phyloP scores from a whole-genome alignment of 805 yeast genomes.

The Monosporozyma solicola region DNA sequence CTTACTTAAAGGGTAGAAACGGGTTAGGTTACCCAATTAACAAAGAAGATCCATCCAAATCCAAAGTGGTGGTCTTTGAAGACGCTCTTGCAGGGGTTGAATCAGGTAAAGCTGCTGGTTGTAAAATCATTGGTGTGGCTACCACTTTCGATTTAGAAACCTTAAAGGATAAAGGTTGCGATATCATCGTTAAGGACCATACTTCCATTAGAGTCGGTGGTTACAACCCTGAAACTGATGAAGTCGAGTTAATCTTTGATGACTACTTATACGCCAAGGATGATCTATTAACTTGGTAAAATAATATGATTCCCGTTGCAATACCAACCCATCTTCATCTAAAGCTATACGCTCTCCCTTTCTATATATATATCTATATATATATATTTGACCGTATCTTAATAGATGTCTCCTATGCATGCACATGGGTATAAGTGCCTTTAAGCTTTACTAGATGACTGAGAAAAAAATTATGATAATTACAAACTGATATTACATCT shows the following conservation, averaged over 20 bases:
- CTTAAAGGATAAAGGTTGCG: conserved; percentile 70
- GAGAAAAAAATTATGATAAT: too few relatives aligned
- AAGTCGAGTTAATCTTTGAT: conserved; percentile 30
- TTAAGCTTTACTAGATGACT: too few relatives aligned
- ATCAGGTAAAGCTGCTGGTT: conserved; percentile 80
- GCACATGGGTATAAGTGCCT: too few relatives aligned
- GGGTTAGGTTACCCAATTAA: conserved; percentile 32
- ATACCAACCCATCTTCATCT: too few relatives aligned
- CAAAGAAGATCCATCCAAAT: conserved; percentile 29
- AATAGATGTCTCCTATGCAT: too few relatives aligned
- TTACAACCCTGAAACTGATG: conserved; percentile 38
- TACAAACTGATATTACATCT: too few relatives aligned
- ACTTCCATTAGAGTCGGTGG: conserved; percentile 48
- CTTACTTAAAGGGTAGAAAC: conserved; percentile 52
- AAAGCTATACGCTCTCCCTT: too few relatives aligned
- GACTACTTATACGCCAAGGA: conserved; percentile 34
- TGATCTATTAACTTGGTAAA: conserved; percentile 29
- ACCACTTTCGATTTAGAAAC: conserved; percentile 65
- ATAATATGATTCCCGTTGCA: not conserved
- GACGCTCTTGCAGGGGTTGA: conserved; percentile 85
- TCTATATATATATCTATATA: not conserved
- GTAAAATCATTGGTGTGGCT: conserved; percentile 73
- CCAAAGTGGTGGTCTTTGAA: conserved; percentile 61
- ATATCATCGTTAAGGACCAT: conserved; percentile 69
- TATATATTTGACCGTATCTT: too few relatives aligned